Evolutionary conservation across 805 yeast genomes (phyloP), one percentile per base, ranked within the genome.

Genomic region (Naumovozyma dairenensis): DNA sequence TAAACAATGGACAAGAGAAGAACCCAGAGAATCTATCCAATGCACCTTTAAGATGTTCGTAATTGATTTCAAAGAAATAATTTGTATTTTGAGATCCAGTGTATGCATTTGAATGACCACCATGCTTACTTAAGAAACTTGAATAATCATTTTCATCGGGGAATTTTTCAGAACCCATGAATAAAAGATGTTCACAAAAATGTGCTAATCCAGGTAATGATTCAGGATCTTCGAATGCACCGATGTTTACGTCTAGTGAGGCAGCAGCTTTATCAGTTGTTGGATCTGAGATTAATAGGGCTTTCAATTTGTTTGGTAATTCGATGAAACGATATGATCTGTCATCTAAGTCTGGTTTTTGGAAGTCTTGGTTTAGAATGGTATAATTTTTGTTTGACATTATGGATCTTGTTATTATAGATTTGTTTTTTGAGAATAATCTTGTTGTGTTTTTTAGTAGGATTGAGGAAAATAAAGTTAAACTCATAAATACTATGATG

Each of bases 21-120:
- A 89, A 89, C 55, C 89, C 97, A 4, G 95, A 72, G 57, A 89
- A 89, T 47, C 97, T 67, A 56, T 89, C 97, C 34, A 89, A 62
- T 0, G 96, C 96, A 5, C 94, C 96, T 40, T 78, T 75, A 39
- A 89, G 64, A 44, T 78, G 72, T 42, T 77, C 80, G 36, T 80
- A 71, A 38, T 78, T 73, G 4, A 92, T 72, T 50, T 89, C 95
- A 50, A 92, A 89, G 58, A 71, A 86, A 59, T 86, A 89, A 59
- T 89, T 89, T 4, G 97, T 89, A 49, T 83, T 85, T 46, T 80
- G 80, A 3, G 85, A 66, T 2, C 94, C 78, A 1, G 98, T 89
- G 58, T 80, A 89, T 1, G 98, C 98, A 54, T 89, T 89, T 22
- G 93, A 81, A 40, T 71, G 71, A 14, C 97, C 98, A 26, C 87